These are phyloP conservation scores for Exophiala spinifera DNA, from an alignment of 2,329 filamentous ascomycete species.

Conservation along the genomic window DNA sequence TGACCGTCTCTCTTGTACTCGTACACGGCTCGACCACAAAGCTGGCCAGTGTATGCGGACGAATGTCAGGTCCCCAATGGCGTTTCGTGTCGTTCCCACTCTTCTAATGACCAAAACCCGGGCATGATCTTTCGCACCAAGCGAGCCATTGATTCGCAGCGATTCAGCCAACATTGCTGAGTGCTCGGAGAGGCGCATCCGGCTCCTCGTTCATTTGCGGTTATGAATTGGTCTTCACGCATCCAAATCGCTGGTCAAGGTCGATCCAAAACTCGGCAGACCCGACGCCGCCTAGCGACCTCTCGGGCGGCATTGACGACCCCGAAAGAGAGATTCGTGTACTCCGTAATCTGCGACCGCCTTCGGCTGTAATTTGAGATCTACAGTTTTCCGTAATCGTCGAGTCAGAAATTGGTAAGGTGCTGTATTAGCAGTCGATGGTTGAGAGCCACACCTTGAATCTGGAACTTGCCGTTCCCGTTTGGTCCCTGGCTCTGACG, in stretches of 20 bases:
- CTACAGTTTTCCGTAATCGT: background rate
- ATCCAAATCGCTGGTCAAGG: background rate
- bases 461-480: conserved; percentile 2
- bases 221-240: background rate
- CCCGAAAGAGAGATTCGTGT: background rate
- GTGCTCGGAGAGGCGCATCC: background rate
- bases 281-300: background rate
- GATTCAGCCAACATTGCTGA: conserved; percentile 14
- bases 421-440: background rate
- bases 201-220: background rate
- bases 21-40: conserved; percentile 2
- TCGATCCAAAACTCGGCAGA: background rate
- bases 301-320: background rate
- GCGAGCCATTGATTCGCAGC: conserved; percentile 17
- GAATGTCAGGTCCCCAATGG: conserved; percentile 19
- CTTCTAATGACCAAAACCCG: background rate
- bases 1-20: background rate
- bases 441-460: background rate
- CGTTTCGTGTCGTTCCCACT: conserved; percentile 18
- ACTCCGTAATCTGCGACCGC: background rate
- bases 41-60: background rate
- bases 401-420: background rate
- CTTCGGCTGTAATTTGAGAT: background rate
- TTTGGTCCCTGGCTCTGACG: background rate
- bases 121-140: conserved; percentile 8